Evolutionary conservation across 148 eudicot genomes (phyloP), one percentile per base, ranked within the genome.

Genomic region (Diospyros lotus): DNA sequence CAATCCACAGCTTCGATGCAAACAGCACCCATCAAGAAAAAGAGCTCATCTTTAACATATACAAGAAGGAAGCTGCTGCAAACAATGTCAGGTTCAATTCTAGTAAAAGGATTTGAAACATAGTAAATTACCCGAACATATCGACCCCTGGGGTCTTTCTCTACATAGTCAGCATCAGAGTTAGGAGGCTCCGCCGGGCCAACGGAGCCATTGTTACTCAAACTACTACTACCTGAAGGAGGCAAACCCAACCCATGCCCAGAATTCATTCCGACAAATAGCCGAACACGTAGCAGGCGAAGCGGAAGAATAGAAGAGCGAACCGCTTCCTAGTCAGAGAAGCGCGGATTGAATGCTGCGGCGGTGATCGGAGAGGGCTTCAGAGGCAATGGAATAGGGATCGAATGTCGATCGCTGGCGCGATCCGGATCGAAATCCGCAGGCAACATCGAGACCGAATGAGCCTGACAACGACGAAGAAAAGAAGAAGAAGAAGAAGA

Each of bases 61-160:
- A 55, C 51, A 7, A 1, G 38, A 70, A 70, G 13, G 4, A 38
- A 11, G 52, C 6, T 1, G 40, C 41, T 56, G 41, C 9, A 40
- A 7, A 70, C 14, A 13, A 10, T 28, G 53, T 2, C 7, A 51
- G 44, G 46, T 9, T 6, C 73, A 9, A 52, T 15, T 52, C 59
- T 28, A 52, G 7, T 40, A 52, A 69, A 9, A 69, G 39, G 38
- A 52, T 28, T 17, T 68, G 5, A 15, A 59, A 72, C 17, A 44
- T 2, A n/a, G n/a, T 38, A 41, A 13, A 42, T 48, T 93, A 93
- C 98, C 94, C 96, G 88, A 79, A 91, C 85, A 73, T 91, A 93
- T 59, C 98, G 91, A 67, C 90, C 90, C 18, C 69, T 79, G 3
- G 92, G 89, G 75, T 88, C 93, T 43, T 63, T 88, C 81, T 93